Evolutionary conservation across 2,329 filamentous ascomycete species (phyloP), one percentile per base, ranked within the genome.

Genomic region (Blastomyces percursus): DNA sequence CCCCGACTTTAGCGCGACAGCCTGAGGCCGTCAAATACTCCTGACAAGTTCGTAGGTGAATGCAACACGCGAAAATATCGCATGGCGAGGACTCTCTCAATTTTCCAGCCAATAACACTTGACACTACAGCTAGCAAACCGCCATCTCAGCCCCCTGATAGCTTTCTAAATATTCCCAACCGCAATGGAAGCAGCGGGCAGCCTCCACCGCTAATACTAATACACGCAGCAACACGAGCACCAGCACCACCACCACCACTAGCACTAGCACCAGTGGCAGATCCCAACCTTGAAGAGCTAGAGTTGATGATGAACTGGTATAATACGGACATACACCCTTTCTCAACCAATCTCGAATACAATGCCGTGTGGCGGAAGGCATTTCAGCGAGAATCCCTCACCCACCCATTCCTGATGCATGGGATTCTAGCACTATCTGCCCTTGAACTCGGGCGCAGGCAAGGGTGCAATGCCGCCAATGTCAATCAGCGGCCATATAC

Each of bases 221-320:
- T 27, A 27, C 48, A 24, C 6, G 27, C 19, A 21, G n/a, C 4
- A 24, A 21, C 4, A 27, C 12, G 21, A 9, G 19, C 9, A 16
- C 54, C n/a, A 21, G 19, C 19, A 40, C 30, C 32, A 14, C 24
- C 40, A 42, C 40, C 19, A 1, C 2, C 2, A 9, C 44, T 24
- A 24, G 21, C 2, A 5, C 48, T 24, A 1, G 30, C 6, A 5
- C 54, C n/a, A 16, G 27, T 48, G 42, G n/a, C 21, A 21, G 38
- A 63, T 7, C 57, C 19, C 48, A 61, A 70, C 55, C 64, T 71
- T n/a, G 63, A 70, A 54, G 72, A 75, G 38, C 67, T 72, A 14
- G 72, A 74, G 62, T 66, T 74, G 52, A 73, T 73, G 68, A 69
- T 73, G 66, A 68, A 74, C 58, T 75, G 72, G 73, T 73, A 69